Evolutionary conservation across 495 filamentous ascomycete species (phyloP).

Genomic region (Amphirosellinia nigrospora): DNA sequence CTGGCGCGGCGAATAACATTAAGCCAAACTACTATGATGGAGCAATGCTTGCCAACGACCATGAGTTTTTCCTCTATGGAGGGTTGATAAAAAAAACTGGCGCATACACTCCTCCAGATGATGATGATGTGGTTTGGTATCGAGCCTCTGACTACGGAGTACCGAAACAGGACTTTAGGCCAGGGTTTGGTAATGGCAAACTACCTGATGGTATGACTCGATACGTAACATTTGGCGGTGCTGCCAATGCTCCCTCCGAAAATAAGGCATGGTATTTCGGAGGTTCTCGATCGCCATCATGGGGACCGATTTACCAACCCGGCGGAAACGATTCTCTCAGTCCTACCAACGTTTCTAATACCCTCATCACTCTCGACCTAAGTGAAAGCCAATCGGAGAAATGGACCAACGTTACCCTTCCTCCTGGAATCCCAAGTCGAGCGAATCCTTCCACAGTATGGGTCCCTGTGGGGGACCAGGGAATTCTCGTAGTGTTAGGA

Average conservation of each 20-base stretch:
- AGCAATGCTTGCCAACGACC: conserved; percentile 68
- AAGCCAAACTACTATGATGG: conserved; percentile 67
- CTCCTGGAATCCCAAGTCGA: conserved; percentile 55
- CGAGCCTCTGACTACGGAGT: conserved; percentile 57
- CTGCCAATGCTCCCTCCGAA: conserved; percentile 70
- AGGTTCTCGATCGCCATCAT: conserved; percentile 58
- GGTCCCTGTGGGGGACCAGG: conserved; percentile 69
- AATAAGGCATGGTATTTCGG: conserved; percentile 76
- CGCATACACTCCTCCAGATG: conserved; percentile 42
- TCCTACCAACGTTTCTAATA: conserved; percentile 49
- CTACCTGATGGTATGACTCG: conserved; percentile 59
- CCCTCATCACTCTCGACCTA: conserved; percentile 69
- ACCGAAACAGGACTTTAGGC: conserved; percentile 43
- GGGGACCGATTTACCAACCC: conserved; percentile 52
- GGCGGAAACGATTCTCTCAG: conserved; percentile 40
- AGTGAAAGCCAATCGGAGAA: conserved; percentile 46
- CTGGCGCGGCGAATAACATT: conserved; percentile 57
- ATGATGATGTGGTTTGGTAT: conserved; percentile 54
- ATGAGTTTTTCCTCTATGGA: conserved; percentile 63
- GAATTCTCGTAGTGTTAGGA: conserved; percentile 69
- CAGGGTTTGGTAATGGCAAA: conserved; percentile 44
- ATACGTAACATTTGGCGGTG: conserved; percentile 69
- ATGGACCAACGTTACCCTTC: conserved; percentile 65
- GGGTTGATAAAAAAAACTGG: conserved; percentile 41
- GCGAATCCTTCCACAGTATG: conserved; percentile 71